These are phyloP conservation scores for Golubevia pallescens DNA, from an alignment of 1,284 basidiomycete species.

Conservation along the genomic window DNA sequence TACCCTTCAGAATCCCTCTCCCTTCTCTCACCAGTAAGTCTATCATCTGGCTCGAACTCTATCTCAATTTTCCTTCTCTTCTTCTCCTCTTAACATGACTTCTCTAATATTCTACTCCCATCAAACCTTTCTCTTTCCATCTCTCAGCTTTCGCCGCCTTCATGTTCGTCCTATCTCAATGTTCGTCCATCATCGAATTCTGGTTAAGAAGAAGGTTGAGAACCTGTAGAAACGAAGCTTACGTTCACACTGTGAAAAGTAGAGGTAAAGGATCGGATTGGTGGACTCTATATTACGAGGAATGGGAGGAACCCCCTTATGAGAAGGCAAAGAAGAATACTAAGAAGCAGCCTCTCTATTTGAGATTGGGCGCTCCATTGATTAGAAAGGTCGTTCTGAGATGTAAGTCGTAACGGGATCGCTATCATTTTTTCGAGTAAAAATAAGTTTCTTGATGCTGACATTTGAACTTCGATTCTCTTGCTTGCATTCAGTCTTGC, in stretches of 20 bases:
- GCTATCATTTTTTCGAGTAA: too few species aligned
- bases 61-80: neutral
- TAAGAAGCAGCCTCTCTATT: constrained; percentile 42
- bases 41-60: neutral
- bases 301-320: constrained; percentile 48
- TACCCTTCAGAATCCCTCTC: constrained; percentile 28
- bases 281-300: constrained; percentile 59
- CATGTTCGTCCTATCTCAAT: constrained; percentile 53
- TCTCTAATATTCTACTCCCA: neutral
- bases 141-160: constrained; percentile 48
- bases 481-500: constrained; percentile 20
- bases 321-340: constrained; percentile 38
- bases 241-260: constrained; percentile 41
- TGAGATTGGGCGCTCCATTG: constrained; percentile 34
- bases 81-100: constrained; percentile 8
- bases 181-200: constrained; percentile 52
- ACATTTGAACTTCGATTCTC: neutral
- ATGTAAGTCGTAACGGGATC: constrained; percentile 23
- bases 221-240: constrained; percentile 42
- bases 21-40: constrained; percentile 31
- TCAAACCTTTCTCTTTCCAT: neutral
- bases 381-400: constrained; percentile 38
- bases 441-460: too few species aligned
- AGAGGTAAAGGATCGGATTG: constrained; percentile 52
- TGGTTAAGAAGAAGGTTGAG: constrained; percentile 41